phyloP scores from a whole-genome alignment of 495 filamentous ascomycete genomes.

The Annulohypoxylon nitens region DNA sequence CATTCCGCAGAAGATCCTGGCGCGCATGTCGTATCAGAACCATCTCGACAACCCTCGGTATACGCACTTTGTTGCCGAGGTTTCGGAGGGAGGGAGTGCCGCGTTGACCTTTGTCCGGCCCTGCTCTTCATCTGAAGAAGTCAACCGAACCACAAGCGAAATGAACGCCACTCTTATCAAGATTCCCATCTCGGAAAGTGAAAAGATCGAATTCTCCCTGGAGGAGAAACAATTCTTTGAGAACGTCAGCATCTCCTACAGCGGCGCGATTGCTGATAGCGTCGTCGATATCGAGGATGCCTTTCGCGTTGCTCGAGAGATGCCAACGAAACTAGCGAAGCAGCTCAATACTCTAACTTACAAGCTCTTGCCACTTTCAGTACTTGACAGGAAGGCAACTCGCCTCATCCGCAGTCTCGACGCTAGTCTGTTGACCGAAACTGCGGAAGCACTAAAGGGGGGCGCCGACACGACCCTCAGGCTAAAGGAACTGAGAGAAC shows the following conservation, averaged over 20 bases:
- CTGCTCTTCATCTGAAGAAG: background rate
- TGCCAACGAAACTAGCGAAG: background rate
- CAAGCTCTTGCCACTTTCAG: background rate
- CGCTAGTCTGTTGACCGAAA: background rate
- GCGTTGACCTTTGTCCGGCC: background rate
- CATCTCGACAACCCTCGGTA: background rate
- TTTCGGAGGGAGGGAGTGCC: background rate
- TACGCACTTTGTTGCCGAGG: constrained; percentile 8
- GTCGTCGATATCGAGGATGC: background rate
- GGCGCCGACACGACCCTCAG: background rate
- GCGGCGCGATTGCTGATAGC: background rate
- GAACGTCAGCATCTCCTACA: background rate
- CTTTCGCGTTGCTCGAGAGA: background rate
- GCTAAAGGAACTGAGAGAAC: background rate
- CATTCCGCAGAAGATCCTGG: background rate
- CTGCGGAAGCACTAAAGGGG: background rate
- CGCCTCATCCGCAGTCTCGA: background rate
- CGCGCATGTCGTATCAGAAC: background rate
- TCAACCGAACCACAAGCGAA: background rate
- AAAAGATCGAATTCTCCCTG: too few species aligned
- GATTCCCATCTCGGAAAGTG: too few species aligned
- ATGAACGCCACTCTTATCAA: background rate
- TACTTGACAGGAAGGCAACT: background rate
- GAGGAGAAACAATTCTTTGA: background rate
- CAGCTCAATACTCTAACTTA: background rate